Conservation (phyloP, 179 eudicot species). For the Corrigiola litoralis region DNA sequence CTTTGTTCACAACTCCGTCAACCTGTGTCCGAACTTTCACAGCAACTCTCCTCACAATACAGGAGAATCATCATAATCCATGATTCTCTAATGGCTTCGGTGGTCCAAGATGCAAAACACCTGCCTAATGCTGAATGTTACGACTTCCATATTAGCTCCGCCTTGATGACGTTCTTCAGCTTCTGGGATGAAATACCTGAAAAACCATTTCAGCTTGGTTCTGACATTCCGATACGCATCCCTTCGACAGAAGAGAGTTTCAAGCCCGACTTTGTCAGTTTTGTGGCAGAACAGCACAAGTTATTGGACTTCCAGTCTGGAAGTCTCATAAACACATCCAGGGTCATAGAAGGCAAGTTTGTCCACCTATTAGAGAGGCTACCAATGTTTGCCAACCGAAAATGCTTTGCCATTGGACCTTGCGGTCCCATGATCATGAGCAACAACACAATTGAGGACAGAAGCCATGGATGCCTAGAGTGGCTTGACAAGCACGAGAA, state of each 20-base stretch:
- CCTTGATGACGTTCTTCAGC: slow-evolving; percentile 32
- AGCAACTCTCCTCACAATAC: slow-evolving; percentile 10
- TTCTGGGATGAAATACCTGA: slow-evolving; percentile 25
- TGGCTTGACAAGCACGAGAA: slow-evolving; percentile 57
- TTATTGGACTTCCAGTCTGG: slow-evolving; percentile 24
- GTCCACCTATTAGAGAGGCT: slow-evolving; percentile 32
- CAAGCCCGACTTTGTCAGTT: slow-evolving; percentile 29
- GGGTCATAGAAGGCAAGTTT: slow-evolving; percentile 31
- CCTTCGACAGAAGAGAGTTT: slow-evolving; percentile 34
- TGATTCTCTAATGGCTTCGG: slow-evolving; percentile 53
- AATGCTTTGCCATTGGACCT: slow-evolving; percentile 37
- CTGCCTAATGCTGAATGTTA: slow-evolving; percentile 50
- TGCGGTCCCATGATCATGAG: slow-evolving; percentile 23
- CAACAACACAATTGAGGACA: neutral
- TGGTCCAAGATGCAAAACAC: slow-evolving; percentile 37
- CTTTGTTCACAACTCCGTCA: slow-evolving; percentile 29
- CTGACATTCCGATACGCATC: slow-evolving; percentile 17
- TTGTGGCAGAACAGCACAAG: slow-evolving; percentile 25
- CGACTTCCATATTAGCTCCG: slow-evolving; percentile 38
- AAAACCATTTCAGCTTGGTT: slow-evolving; percentile 21
- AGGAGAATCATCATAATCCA: slow-evolving; percentile 45
- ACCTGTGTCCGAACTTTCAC: slow-evolving; percentile 33
- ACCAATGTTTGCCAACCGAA: slow-evolving; percentile 25
- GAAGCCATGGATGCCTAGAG: slow-evolving; percentile 29
- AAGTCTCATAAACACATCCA: slow-evolving; percentile 35